A percentile compares a stretch with the other conserved stretches of the same genome.
Evolutionary conservation across 805 yeast species (phyloP).

Genomic region (Hagleromyces aurorensis): DNA sequence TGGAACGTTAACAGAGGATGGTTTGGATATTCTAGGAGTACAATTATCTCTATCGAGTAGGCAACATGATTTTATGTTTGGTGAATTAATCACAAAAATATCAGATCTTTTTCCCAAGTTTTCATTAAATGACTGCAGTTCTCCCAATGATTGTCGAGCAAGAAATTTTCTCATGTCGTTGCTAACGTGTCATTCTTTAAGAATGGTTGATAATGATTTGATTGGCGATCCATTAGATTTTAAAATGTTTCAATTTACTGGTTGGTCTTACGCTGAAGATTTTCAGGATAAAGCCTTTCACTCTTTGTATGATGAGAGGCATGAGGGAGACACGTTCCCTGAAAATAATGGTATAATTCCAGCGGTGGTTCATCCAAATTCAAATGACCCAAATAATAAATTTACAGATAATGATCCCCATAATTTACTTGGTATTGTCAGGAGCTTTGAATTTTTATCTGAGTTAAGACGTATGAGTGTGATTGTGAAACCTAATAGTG

Average conservation of each 20-base stretch:
- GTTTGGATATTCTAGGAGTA: conserved; percentile 78
- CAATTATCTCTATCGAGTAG: conserved; percentile 29
- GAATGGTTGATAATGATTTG: conserved; percentile 66
- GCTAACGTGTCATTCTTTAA: conserved; percentile 77
- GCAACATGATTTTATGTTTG: conserved; percentile 18
- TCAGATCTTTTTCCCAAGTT: conserved; percentile 22
- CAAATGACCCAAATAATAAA: conserved; percentile 22
- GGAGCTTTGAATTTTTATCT: conserved; percentile 75
- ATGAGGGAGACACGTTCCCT: conserved; percentile 34
- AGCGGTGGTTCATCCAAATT: conserved; percentile 40
- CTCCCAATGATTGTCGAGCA: conserved; percentile 24
- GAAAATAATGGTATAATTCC: conserved; percentile 40
- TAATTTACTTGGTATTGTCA: conserved; percentile 39
- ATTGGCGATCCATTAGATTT: conserved; percentile 92
- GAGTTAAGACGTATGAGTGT: conserved; percentile 88
- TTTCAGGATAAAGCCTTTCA: conserved; percentile 34
- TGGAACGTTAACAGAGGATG: conserved; percentile 96
- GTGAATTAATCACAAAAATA: conserved; percentile 20
- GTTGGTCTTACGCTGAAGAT: conserved; percentile 70
- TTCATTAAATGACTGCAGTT: conserved; percentile 25
- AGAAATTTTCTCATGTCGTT: conserved; percentile 32
- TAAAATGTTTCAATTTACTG: conserved; percentile 88
- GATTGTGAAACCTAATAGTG: conserved; percentile 42
- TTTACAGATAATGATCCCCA: conserved; percentile 32
- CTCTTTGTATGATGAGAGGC: conserved; percentile 33